Evolutionary conservation across 2,329 filamentous ascomycete species (phyloP).

Genomic region (Ophiostoma ulmi): DNA sequence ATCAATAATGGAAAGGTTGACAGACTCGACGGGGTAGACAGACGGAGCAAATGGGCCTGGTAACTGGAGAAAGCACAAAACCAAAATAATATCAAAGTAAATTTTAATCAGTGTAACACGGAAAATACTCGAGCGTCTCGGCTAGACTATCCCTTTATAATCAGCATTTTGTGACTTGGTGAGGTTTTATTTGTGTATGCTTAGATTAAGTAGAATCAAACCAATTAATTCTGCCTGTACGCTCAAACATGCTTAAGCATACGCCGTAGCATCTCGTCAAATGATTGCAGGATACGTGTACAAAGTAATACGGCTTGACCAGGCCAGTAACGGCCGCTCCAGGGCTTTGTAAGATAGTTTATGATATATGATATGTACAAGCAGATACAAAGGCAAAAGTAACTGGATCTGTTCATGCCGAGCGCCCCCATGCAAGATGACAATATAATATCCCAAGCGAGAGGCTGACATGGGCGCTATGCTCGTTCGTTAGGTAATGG

Average conservation of each 20-base stretch:
- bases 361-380: neutral
- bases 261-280: slow-evolving; percentile 4
- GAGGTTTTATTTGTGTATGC: neutral
- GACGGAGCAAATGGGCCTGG: neutral
- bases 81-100: neutral
- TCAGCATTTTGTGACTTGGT: neutral
- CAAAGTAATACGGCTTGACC: neutral
- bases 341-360: neutral
- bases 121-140: neutral
- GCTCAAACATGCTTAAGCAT: neutral
- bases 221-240: neutral
- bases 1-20: neutral
- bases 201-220: neutral
- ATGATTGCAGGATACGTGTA: slow-evolving; percentile 1
- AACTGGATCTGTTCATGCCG: neutral
- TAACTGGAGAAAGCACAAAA: neutral
- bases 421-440: slow-evolving; percentile 1
- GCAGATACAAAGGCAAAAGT: neutral
- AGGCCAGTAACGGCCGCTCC: neutral
- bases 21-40: neutral
- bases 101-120: neutral
- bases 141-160: neutral
- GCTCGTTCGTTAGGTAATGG: neutral
- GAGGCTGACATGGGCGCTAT: neutral
- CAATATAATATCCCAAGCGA: slow-evolving; percentile 3